Percentiles rank a stretch among this genome's conserved stretches.
Conservation (phyloP, 2,329 filamentous ascomycete species). For the Sphaerulina vaccinii region DNA sequence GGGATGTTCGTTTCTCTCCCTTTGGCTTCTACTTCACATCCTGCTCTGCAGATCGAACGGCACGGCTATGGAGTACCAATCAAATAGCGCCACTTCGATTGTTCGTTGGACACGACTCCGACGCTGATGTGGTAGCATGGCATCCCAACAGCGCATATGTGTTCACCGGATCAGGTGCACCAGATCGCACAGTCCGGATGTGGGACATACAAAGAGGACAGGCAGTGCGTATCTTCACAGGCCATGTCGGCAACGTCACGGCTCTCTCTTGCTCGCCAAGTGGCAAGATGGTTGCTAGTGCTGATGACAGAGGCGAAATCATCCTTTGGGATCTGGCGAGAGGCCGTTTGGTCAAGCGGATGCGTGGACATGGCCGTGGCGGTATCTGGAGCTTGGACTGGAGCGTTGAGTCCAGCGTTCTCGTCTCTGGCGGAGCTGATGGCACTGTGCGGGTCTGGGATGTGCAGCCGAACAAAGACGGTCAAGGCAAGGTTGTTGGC, state of each 20-base stretch:
- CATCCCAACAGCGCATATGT: constrained; percentile 92
- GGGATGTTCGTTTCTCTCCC: constrained; percentile 84
- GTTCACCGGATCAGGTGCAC: constrained; percentile 74
- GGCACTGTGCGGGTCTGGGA: constrained; percentile 95
- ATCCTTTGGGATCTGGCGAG: constrained; percentile 92
- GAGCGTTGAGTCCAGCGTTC: constrained; percentile 85
- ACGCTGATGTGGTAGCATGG: constrained; percentile 88
- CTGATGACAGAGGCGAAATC: constrained; percentile 84
- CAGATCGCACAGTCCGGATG: constrained; percentile 94
- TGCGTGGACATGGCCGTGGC: constrained; percentile 88
- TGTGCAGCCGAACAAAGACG: constrained; percentile 57
- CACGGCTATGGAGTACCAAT: constrained; percentile 88
- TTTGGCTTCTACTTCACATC: constrained; percentile 94
- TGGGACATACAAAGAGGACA: constrained; percentile 89
- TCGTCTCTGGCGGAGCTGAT: constrained; percentile 88
- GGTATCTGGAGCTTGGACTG: constrained; percentile 93
- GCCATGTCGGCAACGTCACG: constrained; percentile 84
- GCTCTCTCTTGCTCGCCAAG: constrained; percentile 81
- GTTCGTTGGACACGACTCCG: constrained; percentile 87
- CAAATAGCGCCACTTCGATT: constrained; percentile 85
- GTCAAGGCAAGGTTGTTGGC: constrained; percentile 49
- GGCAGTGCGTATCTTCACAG: constrained; percentile 86
- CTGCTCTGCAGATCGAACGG: constrained; percentile 83
- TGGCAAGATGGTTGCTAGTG: constrained; percentile 87
- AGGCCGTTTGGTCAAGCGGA: constrained; percentile 82